Evolutionary conservation across 2,329 filamentous ascomycete genomes (phyloP), one percentile per base, ranked within the genome.

Genomic region (Botrytis tulipae): DNA sequence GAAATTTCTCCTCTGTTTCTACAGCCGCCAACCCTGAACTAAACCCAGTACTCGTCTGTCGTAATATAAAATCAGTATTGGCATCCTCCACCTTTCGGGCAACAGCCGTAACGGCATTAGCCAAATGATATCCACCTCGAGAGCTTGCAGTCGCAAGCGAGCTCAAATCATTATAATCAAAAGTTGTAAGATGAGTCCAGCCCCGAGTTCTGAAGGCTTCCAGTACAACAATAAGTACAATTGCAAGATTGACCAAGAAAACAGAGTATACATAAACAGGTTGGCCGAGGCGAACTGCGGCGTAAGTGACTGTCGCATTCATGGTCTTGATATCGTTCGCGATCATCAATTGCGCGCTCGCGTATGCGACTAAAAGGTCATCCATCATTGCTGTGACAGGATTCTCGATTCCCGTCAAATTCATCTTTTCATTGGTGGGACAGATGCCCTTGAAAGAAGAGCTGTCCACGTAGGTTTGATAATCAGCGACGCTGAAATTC

Each of bases 311-410:
- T 16, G 29, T 46, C 0, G 46, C 72, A 59, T 51, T 40, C 0
- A 48, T 32, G 1, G 51, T 32, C 14, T 29, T 63, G 5, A 74
- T 68, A n/a, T 70, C 51, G 18, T 76, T 73, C 12, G 77, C 79
- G 22, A 83, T 79, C 78, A 83, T 81, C 12, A 82, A 74, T 73
- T 83, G 81, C 4, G 81, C 80, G 4, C 78, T 77, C 3, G 79
- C 79, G 66, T 82, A 83, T 0, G 78, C 76, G 20, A 78, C 77
- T 7, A 83, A 73, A 20, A 78, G 78, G 37, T 78, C 77, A n/a
- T 74, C 74, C 1, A 54, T 72, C 70, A 76, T 66, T 29, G 71
- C 71, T 22, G 32, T 70, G 20, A 73, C 61, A 16, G 71, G 71
- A n/a, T 73, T 74, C 32, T 48, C 42, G 22, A 73, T 61, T 16